Percentiles rank a stretch among this genome's conserved stretches.
phyloP scores from a whole-genome alignment of 2,329 filamentous ascomycete genomes.

The Microascus cirrosus region DNA sequence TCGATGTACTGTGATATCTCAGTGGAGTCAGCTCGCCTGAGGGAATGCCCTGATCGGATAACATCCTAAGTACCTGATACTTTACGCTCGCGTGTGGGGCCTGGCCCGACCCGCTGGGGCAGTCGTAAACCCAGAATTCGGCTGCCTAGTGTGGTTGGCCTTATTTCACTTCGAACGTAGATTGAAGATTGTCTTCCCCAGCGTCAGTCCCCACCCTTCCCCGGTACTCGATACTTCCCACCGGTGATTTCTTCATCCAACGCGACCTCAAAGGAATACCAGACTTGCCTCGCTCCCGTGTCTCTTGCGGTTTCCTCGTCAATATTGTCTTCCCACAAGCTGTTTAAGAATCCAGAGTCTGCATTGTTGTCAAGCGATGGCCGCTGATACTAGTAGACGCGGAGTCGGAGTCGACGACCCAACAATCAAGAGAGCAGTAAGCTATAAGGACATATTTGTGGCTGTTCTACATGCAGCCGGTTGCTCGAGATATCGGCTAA shows the following conservation, averaged over 20 bases:
- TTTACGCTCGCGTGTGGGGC: no score
- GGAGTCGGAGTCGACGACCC: conserved; percentile 19
- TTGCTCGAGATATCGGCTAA: conserved; percentile 7
- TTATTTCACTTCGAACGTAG: no score
- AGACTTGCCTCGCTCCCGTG: neutral
- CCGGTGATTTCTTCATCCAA: neutral
- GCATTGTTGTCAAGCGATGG: neutral
- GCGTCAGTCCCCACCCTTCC: neutral
- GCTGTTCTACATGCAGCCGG: neutral
- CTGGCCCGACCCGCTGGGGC: no score
- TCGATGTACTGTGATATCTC: no score
- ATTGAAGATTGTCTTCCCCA: no score
- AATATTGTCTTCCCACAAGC: neutral
- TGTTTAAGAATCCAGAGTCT: neutral
- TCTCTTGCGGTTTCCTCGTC: neutral
- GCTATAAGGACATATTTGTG: conserved; percentile 9
- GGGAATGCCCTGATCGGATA: no score
- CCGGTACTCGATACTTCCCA: neutral
- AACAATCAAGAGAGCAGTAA: conserved; percentile 21
- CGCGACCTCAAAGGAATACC: neutral
- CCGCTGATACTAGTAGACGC: neutral
- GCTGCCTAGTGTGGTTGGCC: no score
- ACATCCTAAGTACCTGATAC: no score
- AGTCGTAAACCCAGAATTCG: neutral
- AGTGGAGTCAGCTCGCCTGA: no score